Conservation (phyloP, 108 stramenopile species). For the Discostella pseudostelligera region DNA sequence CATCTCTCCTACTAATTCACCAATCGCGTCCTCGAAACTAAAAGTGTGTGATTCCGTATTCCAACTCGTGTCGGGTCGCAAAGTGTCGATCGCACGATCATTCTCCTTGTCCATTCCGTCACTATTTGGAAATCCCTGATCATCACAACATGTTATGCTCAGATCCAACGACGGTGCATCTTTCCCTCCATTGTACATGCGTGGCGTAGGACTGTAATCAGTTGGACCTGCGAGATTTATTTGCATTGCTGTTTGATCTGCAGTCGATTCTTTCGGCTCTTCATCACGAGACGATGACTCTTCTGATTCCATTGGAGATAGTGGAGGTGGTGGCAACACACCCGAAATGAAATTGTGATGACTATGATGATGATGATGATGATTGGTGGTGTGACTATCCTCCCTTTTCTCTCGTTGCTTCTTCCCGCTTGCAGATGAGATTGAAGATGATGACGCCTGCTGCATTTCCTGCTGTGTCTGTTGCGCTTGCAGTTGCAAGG, state of each 20-base stretch:
- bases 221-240: neutral
- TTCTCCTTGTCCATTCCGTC: neutral
- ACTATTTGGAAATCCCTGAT: neutral
- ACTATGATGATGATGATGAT: neutral
- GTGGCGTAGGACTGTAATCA: slow-evolving; percentile 14
- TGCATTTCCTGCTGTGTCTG: neutral
- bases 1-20: neutral
- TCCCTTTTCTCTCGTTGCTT: slow-evolving; percentile 3
- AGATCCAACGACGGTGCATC: neutral
- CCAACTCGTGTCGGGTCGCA: slow-evolving; percentile 3
- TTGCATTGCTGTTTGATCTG: slow-evolving; percentile 1
- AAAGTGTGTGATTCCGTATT: neutral
- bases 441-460: neutral
- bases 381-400: neutral
- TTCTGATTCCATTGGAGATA: slow-evolving; percentile 23
- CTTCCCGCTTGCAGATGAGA: slow-evolving; percentile 2
- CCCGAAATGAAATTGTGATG: neutral
- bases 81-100: slow-evolving; percentile 1
- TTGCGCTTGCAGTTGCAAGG: slow-evolving; percentile 16
- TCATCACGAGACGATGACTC: slow-evolving; percentile 12
- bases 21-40: slow-evolving; percentile 6
- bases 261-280: neutral
- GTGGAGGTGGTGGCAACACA: slow-evolving; percentile 13
- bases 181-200: slow-evolving; percentile 11
- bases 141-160: neutral